Evolutionary conservation across 2,329 filamentous ascomycete genomes (phyloP).

Genomic region (Fusarium algeriense): DNA sequence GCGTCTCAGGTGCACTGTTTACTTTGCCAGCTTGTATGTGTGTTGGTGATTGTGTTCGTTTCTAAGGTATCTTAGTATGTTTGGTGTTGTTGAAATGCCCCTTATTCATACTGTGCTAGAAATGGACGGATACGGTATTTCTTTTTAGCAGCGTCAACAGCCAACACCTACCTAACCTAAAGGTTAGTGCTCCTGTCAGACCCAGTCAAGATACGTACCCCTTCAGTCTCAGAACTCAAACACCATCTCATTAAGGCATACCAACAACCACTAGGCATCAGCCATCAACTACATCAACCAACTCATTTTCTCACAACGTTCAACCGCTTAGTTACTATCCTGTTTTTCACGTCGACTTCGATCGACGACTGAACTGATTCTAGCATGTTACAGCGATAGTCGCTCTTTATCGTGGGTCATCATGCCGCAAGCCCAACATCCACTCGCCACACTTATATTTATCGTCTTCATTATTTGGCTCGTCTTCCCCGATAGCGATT

Average conservation of each 20-base stretch:
- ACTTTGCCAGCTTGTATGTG: conserved; percentile 9
- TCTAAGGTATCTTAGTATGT: conserved; percentile 2
- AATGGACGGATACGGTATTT: conserved; percentile 39
- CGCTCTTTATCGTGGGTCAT: conserved; percentile 45
- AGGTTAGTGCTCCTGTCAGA: too few species aligned
- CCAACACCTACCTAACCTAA: conserved; percentile 13
- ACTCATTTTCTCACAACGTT: background rate
- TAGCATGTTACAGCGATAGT: conserved; percentile 46
- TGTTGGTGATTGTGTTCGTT: background rate
- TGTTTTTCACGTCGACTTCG: conserved; percentile 22
- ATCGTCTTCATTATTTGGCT: conserved; percentile 56
- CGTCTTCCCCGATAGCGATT: conserved; percentile 54
- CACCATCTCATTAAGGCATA: conserved; percentile 14
- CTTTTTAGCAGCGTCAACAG: conserved; percentile 21
- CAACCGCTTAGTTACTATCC: background rate
- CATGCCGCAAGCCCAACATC: conserved; percentile 63
- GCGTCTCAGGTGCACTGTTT: background rate
- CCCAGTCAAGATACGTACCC: conserved; percentile 36
- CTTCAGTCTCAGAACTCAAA: conserved; percentile 10
- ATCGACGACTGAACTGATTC: conserved; percentile 8
- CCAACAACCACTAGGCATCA: background rate
- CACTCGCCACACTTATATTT: conserved; percentile 48
- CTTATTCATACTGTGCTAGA: conserved; percentile 42
- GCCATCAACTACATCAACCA: background rate
- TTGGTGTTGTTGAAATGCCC: conserved; percentile 23